phyloP scores from a whole-genome alignment of 305 asterid species.

The Fraxinus floribunda region DNA sequence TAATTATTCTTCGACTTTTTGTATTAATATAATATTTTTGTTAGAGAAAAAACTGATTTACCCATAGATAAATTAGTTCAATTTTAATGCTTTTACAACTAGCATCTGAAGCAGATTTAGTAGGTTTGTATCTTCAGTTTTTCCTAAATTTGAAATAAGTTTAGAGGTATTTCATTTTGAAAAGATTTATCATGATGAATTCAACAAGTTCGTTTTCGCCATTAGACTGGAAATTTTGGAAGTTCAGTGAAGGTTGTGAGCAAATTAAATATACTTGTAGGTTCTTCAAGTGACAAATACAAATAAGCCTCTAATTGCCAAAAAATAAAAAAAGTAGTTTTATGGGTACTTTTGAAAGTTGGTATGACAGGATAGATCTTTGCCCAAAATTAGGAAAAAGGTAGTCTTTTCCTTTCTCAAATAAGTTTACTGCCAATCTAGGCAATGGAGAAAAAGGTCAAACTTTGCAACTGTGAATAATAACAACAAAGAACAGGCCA shows the following conservation, averaged over 20 bases:
- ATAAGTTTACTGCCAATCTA: background rate
- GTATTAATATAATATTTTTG: background rate
- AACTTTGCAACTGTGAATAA: conserved; percentile 2
- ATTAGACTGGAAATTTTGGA: background rate
- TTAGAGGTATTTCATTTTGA: background rate
- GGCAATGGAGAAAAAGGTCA: conserved; percentile 12
- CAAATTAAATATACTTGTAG: background rate
- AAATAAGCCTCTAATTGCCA: background rate
- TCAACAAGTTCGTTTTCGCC: background rate
- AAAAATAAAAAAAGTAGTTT: background rate
- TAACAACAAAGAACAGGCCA: conserved; percentile 3
- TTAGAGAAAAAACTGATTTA: background rate
- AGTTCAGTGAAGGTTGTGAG: background rate
- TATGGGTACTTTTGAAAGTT: background rate
- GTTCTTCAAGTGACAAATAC: background rate
- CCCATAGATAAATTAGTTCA: background rate
- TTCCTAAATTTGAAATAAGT: background rate
- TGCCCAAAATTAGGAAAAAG: background rate
- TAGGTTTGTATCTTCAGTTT: background rate
- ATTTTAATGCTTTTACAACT: background rate
- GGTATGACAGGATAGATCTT: background rate
- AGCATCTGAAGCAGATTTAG: background rate
- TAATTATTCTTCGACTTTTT: background rate
- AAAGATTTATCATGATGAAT: background rate
- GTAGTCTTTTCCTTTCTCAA: background rate